Conservation (phyloP, 441 rosid species). For the Eruca vesicaria region DNA sequence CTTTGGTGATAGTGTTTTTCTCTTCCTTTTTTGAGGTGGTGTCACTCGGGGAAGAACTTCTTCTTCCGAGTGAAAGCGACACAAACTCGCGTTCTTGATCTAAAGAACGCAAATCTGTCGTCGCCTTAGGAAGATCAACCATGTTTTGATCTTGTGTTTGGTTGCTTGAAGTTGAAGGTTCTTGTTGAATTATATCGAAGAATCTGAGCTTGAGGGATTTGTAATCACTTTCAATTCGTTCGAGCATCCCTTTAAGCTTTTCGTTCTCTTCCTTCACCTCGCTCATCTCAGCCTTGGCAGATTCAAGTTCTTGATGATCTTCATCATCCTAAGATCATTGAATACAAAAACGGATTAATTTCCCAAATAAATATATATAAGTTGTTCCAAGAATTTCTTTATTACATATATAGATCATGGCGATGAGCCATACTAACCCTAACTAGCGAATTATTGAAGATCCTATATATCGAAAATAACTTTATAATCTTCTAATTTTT, state of each 20-base stretch:
- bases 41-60: conserved; percentile 42
- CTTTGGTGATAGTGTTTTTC: conserved; percentile 25
- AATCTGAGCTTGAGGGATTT: conserved; percentile 58
- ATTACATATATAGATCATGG: not conserved
- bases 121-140: conserved; percentile 19
- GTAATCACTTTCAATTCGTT: conserved; percentile 67
- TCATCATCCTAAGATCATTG: conserved; percentile 19
- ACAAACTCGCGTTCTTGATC: conserved; percentile 64
- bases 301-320: conserved; percentile 59
- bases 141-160: conserved; percentile 20
- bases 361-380: not conserved
- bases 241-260: conserved; percentile 61
- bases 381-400: not conserved
- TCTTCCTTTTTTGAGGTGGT: conserved; percentile 42
- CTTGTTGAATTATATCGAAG: conserved; percentile 50
- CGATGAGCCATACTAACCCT: not conserved
- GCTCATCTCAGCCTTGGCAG: conserved; percentile 71
- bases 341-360: not conserved
- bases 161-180: conserved; percentile 28
- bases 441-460: not conserved
- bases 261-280: conserved; percentile 75
- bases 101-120: conserved; percentile 28
- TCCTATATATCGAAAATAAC: not conserved
- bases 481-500: not conserved
- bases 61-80: conserved; percentile 85